phyloP scores from a whole-genome alignment of 2,329 filamentous ascomycete genomes.

The Aureobasidium sp. region DNA sequence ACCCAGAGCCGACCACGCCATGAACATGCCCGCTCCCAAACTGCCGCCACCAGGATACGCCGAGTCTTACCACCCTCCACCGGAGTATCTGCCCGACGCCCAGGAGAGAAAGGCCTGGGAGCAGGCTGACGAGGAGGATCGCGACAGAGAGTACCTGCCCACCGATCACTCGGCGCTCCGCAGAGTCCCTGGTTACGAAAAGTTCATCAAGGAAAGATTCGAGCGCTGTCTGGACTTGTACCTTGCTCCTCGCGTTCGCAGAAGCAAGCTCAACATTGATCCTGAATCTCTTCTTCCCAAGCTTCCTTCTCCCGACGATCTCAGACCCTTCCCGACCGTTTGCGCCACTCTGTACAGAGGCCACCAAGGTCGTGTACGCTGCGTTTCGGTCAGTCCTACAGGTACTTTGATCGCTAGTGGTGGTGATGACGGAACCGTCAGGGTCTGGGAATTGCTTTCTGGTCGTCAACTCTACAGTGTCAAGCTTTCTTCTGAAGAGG shows the following conservation, averaged over 20 bases:
- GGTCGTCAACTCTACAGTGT: constrained; percentile 83
- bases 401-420: constrained; percentile 84
- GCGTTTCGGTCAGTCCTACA: constrained; percentile 75
- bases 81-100: constrained; percentile 83
- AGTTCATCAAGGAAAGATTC: constrained; percentile 91
- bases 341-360: constrained; percentile 82
- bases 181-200: constrained; percentile 84
- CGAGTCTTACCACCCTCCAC: constrained; percentile 91
- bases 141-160: constrained; percentile 82
- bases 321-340: constrained; percentile 89
- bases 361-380: constrained; percentile 81
- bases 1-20: constrained; percentile 72
- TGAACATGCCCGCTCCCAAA: constrained; percentile 94
- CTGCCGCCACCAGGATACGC: constrained; percentile 88
- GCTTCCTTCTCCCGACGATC: constrained; percentile 82
- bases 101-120: constrained; percentile 83
- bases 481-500: constrained; percentile 66
- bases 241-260: constrained; percentile 81
- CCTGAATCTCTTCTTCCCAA: constrained; percentile 88
- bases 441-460: constrained; percentile 81
- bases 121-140: constrained; percentile 77
- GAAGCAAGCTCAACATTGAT: constrained; percentile 95
- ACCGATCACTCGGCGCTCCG: constrained; percentile 75
- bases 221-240: constrained; percentile 94
- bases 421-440: constrained; percentile 86